A percentile compares a stretch with the other conserved stretches of the same genome.
Evolutionary conservation across 2,329 filamentous ascomycete species (phyloP).

Genomic region (Neurospora sp.): DNA sequence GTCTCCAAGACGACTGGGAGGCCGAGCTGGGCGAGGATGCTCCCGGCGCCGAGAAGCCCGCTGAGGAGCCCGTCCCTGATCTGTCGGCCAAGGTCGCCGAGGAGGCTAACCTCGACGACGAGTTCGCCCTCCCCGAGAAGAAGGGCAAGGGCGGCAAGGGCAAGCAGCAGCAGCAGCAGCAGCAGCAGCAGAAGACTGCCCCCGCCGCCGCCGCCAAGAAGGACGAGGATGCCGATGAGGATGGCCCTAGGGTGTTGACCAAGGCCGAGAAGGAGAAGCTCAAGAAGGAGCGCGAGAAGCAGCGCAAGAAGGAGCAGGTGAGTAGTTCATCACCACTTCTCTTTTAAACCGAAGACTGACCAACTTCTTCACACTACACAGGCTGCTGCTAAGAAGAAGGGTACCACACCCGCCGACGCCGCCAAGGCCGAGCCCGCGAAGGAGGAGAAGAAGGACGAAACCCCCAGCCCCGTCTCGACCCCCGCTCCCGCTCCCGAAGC

Average conservation of each 20-base stretch:
- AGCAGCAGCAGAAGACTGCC: constrained; percentile 31
- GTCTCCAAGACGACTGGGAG: constrained; percentile 59
- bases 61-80: constrained; percentile 32
- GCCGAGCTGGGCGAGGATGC: constrained; percentile 51
- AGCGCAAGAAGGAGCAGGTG: constrained; percentile 95
- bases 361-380: constrained; percentile 22
- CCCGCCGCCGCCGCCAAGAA: constrained; percentile 22
- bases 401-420: constrained; percentile 30
- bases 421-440: constrained; percentile 40
- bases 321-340: constrained; percentile 4
- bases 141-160: constrained; percentile 52
- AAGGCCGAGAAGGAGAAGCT: constrained; percentile 98
- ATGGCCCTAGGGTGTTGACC: constrained; percentile 62
- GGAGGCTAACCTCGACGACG: constrained; percentile 72
- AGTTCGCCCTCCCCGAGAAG: constrained; percentile 76
- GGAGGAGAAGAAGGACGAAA: constrained; percentile 36
- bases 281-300: constrained; percentile 98
- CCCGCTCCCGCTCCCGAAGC: constrained; percentile 29
- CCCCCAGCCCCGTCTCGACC: constrained; percentile 15
- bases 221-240: constrained; percentile 31
- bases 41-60: constrained; percentile 29
- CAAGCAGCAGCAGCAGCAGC: constrained; percentile 35
- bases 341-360: neutral
- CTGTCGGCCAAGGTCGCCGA: constrained; percentile 60
- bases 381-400: constrained; percentile 81